Base-by-base conservation (phyloP, 2,329 filamentous ascomycete species). In the Podosphaera aphanis region DNA sequence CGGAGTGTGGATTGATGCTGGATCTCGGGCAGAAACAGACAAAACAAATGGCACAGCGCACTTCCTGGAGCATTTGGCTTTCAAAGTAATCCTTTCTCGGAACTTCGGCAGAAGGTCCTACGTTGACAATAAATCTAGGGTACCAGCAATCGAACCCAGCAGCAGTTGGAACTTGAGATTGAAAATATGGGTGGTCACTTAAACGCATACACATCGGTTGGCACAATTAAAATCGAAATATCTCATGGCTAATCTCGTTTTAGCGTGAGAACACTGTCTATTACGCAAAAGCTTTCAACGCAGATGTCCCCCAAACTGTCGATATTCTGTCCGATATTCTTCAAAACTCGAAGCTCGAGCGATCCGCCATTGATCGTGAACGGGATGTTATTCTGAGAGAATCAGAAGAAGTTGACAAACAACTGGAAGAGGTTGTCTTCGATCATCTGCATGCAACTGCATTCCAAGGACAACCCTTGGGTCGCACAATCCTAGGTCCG, bases 181-280 rank as follows among this genome's bases (percentile, higher is more conserved):
- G 90, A 98, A 74, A 98, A 98, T 71, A 94, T 98, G 83, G 90
- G 90, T 64, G 90, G 84, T 54, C 90, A 98, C 70, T 74, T 98
- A 59, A 98, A 98, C 68, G 90, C 90, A 64, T 98, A 98, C 73
- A 98, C 90, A 59, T 95, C 88, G 71, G 86, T 29, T 29, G 6
- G 25, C 25, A 11, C 94, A 77, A 61, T 80, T 57, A 49, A 66
- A 18, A 10, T 10, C 13, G 19, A 40, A 40, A 7, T 40, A 20
- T 21, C 21, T 40, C 13, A 10, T 40, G 16, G 3, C 38, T 40
- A 21, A 23, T 46, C 37, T 8, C 27, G 46, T 36, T 46, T 52
- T 59, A 83, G 86, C 84, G 90, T 65, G 90, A 98, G 68, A 95
- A 94, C 75, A 98, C 90, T 59, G 90, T 98, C 62, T 98, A 98